These are phyloP conservation scores for Gossypium schwendimanii DNA, from an alignment of 441 rosid species.

Conservation along the genomic window DNA sequence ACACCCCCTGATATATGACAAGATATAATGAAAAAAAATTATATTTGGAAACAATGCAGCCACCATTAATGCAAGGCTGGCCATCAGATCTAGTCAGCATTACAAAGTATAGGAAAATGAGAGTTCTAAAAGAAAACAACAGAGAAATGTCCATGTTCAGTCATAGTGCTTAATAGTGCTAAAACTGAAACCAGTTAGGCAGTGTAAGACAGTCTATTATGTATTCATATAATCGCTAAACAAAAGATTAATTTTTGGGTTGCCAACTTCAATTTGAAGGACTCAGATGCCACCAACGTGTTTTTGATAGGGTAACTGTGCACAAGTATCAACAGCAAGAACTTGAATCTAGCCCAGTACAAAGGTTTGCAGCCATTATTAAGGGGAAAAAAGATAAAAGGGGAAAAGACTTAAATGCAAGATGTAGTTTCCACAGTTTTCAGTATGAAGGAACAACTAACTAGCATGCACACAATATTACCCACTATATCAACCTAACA, in stretches of 20 bases:
- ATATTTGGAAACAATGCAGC: not conserved
- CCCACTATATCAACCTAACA: not conserved
- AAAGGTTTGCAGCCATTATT: not conserved
- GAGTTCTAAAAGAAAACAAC: not conserved
- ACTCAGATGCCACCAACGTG: not conserved
- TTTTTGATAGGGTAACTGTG: not conserved
- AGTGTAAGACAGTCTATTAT: not conserved
- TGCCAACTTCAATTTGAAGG: not conserved
- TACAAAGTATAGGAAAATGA: not conserved
- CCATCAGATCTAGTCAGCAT: not conserved
- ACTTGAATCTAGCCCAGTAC: not conserved
- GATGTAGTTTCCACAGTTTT: not conserved
- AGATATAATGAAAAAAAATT: not conserved
- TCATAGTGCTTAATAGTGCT: not conserved
- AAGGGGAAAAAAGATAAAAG: not conserved
- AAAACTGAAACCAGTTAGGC: not conserved
- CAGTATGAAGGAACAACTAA: conserved; percentile 5
- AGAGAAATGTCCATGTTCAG: not conserved
- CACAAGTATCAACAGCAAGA: not conserved
- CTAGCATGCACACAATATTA: not conserved
- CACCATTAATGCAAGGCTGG: not conserved
- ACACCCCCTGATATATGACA: not conserved
- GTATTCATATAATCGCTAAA: not conserved
- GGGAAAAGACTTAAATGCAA: not conserved
- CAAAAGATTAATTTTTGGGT: not conserved